These are phyloP conservation scores for Thecaphora frezii DNA, from an alignment of 1,284 basidiomycete species.

Conservation along the genomic window DNA sequence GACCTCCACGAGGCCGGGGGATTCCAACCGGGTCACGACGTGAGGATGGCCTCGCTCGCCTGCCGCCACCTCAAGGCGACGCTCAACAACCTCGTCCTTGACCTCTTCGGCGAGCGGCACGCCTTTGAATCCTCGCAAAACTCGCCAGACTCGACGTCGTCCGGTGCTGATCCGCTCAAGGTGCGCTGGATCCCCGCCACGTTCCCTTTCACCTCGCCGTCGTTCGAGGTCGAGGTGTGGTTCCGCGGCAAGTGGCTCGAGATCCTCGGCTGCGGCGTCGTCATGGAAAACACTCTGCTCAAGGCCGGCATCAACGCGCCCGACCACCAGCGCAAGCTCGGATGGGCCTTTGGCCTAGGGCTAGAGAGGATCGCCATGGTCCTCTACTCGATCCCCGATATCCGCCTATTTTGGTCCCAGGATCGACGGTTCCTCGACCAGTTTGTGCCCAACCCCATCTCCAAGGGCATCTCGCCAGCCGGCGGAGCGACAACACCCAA, in stretches of 20 bases:
- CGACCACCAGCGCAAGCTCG: conserved; percentile 70
- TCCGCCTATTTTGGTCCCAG: conserved; percentile 96
- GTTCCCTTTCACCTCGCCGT: conserved; percentile 96
- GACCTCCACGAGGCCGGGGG: conserved; percentile 73
- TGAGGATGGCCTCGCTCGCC: conserved; percentile 63
- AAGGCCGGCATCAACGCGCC: conserved; percentile 65
- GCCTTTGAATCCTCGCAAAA: conserved; percentile 59
- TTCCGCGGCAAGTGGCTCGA: conserved; percentile 97
- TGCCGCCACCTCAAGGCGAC: conserved; percentile 85
- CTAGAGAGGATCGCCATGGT: conserved; percentile 98
- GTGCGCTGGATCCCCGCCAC: conserved; percentile 97
- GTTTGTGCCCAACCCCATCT: conserved; percentile 69
- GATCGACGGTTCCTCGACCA: conserved; percentile 86
- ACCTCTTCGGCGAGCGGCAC: conserved; percentile 68
- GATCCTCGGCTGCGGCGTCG: conserved; percentile 90
- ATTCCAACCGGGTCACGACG: conserved; percentile 74
- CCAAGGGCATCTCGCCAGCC: conserved; percentile 19
- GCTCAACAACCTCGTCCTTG: conserved; percentile 82
- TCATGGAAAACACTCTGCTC: conserved; percentile 83
- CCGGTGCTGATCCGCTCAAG: conserved; percentile 66
- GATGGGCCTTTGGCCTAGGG: conserved; percentile 98
- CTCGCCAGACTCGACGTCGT: too few relatives aligned
- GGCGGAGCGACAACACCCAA: conserved; percentile 17
- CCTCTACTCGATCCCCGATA: conserved; percentile 93
- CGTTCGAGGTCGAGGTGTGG: conserved; percentile 96